Evolutionary conservation across 2,329 filamentous ascomycete species (phyloP).

Genomic region (Epichloe brachyelytri): DNA sequence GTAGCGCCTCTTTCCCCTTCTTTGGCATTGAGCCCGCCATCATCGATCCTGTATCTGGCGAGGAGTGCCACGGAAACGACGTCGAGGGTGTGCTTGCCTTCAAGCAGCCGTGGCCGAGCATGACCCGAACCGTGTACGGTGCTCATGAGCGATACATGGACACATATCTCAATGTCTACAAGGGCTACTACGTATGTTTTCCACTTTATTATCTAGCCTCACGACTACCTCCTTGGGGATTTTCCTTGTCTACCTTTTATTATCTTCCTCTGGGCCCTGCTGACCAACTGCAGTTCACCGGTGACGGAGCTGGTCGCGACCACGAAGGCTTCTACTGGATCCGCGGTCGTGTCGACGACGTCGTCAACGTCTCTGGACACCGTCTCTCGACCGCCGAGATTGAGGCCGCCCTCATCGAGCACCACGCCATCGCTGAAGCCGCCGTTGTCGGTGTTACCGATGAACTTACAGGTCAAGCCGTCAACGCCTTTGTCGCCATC

Average conservation of each 20-base stretch:
- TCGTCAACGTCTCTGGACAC: slow-evolving; percentile 95
- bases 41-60: slow-evolving; percentile 88
- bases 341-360: slow-evolving; percentile 92
- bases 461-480: slow-evolving; percentile 90
- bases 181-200: slow-evolving; percentile 84
- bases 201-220: neutral
- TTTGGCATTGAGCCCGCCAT: slow-evolving; percentile 97
- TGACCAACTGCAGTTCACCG: slow-evolving; percentile 52
- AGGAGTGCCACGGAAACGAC: slow-evolving; percentile 89
- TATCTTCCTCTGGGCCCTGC: neutral
- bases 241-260: neutral
- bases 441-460: slow-evolving; percentile 89
- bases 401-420: slow-evolving; percentile 90
- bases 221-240: no score
- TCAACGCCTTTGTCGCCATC: slow-evolving; percentile 90
- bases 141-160: slow-evolving; percentile 98
- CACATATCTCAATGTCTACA: slow-evolving; percentile 94
- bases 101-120: slow-evolving; percentile 96
- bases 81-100: slow-evolving; percentile 94
- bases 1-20: slow-evolving; percentile 90
- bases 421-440: slow-evolving; percentile 78
- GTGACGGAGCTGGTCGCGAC: slow-evolving; percentile 88
- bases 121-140: slow-evolving; percentile 95
- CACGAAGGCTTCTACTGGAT: slow-evolving; percentile 99
- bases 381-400: slow-evolving; percentile 95